Evolutionary conservation across 768 basidiomycete species (phyloP).

Genomic region (Lactarius trivialis): DNA sequence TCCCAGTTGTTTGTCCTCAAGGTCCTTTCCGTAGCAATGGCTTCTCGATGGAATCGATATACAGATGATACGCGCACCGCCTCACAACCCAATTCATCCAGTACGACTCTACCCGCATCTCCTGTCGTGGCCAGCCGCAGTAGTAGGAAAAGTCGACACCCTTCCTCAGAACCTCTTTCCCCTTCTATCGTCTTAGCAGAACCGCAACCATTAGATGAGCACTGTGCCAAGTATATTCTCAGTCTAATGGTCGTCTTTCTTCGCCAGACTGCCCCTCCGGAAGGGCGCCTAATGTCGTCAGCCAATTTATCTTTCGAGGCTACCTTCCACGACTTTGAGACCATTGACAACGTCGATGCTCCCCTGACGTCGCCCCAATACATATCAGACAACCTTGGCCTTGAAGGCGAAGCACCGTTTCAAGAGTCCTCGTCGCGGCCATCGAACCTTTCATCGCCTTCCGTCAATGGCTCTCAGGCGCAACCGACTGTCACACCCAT

Average conservation of each 20-base stretch:
- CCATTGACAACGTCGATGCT: slow-evolving; percentile 37
- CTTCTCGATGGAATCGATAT: slow-evolving; percentile 62
- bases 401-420: not conserved
- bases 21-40: slow-evolving; percentile 69
- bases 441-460: slow-evolving; percentile 15
- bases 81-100: slow-evolving; percentile 39
- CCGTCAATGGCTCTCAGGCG: slow-evolving; percentile 24
- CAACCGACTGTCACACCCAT: slow-evolving; percentile 23
- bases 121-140: slow-evolving; percentile 27
- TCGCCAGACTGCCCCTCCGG: slow-evolving; percentile 57
- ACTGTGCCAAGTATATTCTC: slow-evolving; percentile 72
- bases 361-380: slow-evolving; percentile 23
- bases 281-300: slow-evolving; percentile 51
- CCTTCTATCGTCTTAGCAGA: slow-evolving; percentile 48
- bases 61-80: slow-evolving; percentile 36
- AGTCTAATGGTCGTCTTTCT: slow-evolving; percentile 80
- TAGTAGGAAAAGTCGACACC: slow-evolving; percentile 30
- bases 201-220: slow-evolving; percentile 70
- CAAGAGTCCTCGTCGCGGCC: slow-evolving; percentile 5
- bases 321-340: slow-evolving; percentile 66
- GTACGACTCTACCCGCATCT: slow-evolving; percentile 32
- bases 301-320: slow-evolving; percentile 56
- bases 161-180: slow-evolving; percentile 41
- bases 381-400: slow-evolving; percentile 16
- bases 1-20: slow-evolving; percentile 84